phyloP scores from a whole-genome alignment of 2,329 filamentous ascomycete species.

The Neurospora sp. region DNA sequence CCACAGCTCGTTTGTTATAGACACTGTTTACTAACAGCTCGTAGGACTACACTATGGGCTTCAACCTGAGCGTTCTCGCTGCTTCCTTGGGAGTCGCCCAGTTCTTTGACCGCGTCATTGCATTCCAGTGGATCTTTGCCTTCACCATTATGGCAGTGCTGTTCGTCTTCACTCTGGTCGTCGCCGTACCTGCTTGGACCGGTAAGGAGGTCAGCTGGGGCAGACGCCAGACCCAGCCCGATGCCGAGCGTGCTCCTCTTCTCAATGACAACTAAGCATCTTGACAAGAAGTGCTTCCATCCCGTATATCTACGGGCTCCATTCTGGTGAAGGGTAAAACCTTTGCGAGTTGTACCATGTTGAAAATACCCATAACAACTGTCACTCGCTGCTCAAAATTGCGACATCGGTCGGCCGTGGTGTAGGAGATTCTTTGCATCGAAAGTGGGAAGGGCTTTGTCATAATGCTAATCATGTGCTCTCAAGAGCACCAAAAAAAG shows the following conservation, averaged over 20 bases:
- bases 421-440: background rate
- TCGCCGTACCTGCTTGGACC: conserved; percentile 55
- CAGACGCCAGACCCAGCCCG: conserved; percentile 29
- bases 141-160: conserved; percentile 72
- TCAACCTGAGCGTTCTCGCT: conserved; percentile 62
- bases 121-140: conserved; percentile 88
- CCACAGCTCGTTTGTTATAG: background rate
- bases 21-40: background rate
- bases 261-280: conserved; percentile 36
- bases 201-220: conserved; percentile 47
- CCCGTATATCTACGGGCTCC: background rate
- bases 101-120: conserved; percentile 61
- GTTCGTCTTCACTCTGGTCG: conserved; percentile 55
- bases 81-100: conserved; percentile 72
- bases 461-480: background rate
- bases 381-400: background rate
- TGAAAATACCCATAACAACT: background rate
- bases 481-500: background rate
- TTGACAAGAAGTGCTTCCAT: background rate
- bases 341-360: background rate
- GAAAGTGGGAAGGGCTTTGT: background rate
- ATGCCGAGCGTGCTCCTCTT: conserved; percentile 53
- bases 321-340: background rate
- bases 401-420: background rate
- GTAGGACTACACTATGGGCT: conserved; percentile 68